Conservation (phyloP, 495 filamentous ascomycete genomes). For the Xylaria curta region DNA sequence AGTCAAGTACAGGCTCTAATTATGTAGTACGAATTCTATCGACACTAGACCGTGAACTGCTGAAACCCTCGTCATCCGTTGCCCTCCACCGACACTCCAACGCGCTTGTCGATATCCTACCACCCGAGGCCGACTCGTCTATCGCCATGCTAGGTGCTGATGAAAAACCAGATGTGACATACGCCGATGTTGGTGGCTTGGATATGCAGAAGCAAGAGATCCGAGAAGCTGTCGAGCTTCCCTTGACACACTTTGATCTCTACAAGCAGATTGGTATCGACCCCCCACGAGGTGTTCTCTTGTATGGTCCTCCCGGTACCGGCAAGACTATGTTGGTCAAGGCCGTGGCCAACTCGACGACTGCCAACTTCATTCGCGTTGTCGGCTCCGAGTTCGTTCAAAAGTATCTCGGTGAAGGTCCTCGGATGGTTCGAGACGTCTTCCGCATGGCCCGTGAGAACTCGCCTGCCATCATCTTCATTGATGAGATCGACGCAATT, state of each 20-base stretch:
- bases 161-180: constrained; percentile 98
- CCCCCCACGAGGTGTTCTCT: constrained; percentile 91
- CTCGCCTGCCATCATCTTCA: constrained; percentile 98
- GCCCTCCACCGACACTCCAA: constrained; percentile 98
- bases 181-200: constrained; percentile 95
- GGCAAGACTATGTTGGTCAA: constrained; percentile 99
- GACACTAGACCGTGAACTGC: constrained; percentile 94
- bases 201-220: constrained; percentile 99
- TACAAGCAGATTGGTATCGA: constrained; percentile 99
- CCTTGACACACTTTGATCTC: constrained; percentile 94
- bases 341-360: constrained; percentile 97
- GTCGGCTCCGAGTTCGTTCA: constrained; percentile 98
- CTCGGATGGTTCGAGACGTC: constrained; percentile 98
- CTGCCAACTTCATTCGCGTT: constrained; percentile 97
- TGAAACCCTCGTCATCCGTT: constrained; percentile 97
- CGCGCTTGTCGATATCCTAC: constrained; percentile 96
- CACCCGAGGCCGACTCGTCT: constrained; percentile 95
- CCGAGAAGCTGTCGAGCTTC: constrained; percentile 93
- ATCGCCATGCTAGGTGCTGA: constrained; percentile 97
- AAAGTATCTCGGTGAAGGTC: constrained; percentile 97
- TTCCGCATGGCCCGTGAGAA: constrained; percentile 99
- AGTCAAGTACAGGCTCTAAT: constrained; percentile 97
- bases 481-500: constrained; percentile 99
- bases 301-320: constrained; percentile 95
- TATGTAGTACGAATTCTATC: constrained; percentile 99